Conservation (phyloP, 1,284 basidiomycete species). For the Meripilus lineatus region DNA sequence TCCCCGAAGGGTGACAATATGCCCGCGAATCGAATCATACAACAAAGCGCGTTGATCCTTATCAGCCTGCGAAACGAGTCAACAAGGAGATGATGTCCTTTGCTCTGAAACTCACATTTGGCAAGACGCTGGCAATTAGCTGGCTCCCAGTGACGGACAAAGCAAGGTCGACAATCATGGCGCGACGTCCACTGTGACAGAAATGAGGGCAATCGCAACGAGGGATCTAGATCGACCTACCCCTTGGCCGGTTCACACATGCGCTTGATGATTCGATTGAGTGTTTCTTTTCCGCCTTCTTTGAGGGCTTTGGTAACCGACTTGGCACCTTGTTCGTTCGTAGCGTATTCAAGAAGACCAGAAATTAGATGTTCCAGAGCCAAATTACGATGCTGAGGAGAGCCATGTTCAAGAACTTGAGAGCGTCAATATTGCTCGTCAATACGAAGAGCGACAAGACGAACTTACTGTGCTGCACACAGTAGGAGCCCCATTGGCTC, state of each 20-base stretch:
- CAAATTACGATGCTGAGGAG: conserved; percentile 62
- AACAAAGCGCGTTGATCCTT: conserved; percentile 74
- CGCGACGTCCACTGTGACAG: conserved; percentile 58
- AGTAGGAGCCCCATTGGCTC: conserved; percentile 83
- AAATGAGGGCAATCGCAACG: conserved; percentile 8
- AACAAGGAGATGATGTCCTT: neutral
- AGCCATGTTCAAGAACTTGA: conserved; percentile 75
- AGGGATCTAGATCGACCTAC: conserved; percentile 31
- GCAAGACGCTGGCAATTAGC: conserved; percentile 72
- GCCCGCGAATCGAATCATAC: conserved; percentile 78
- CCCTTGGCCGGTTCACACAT: conserved; percentile 80
- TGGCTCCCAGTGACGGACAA: conserved; percentile 80
- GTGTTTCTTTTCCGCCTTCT: conserved; percentile 69
- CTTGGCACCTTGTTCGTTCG: conserved; percentile 77
- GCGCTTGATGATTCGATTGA: conserved; percentile 65
- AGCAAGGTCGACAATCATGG: conserved; percentile 79
- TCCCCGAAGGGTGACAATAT: conserved; percentile 78
- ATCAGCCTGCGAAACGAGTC: conserved; percentile 47
- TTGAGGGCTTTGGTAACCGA: conserved; percentile 80
- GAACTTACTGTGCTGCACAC: conserved; percentile 72
- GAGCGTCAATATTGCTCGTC: conserved; percentile 3
- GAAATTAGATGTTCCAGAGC: conserved; percentile 68
- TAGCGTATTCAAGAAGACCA: conserved; percentile 70
- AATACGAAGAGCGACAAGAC: conserved; percentile 1
- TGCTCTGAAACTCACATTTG: conserved; percentile 43